Evolutionary conservation across 176 grass and related monocot genomes (phyloP).

Genomic region (Triticum monococcum): DNA sequence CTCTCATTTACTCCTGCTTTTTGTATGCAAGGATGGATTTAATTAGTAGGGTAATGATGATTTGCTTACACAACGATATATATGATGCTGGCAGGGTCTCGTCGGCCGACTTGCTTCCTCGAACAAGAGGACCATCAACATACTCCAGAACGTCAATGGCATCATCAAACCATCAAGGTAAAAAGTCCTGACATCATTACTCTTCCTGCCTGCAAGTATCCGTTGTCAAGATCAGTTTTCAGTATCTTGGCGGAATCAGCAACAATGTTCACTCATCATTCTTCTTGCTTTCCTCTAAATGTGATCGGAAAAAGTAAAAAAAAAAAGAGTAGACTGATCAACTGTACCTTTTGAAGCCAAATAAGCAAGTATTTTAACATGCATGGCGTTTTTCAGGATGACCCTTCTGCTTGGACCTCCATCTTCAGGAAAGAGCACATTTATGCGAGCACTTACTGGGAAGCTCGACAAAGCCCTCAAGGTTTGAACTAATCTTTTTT

Average conservation of each 20-base stretch:
- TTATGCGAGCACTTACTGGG: neutral
- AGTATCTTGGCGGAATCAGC: no score
- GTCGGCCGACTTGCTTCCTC: slow-evolving; percentile 54
- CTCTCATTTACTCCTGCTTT: neutral
- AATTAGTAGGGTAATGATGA: neutral
- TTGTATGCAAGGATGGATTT: neutral
- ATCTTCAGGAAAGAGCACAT: neutral
- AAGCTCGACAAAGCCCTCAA: slow-evolving; percentile 32
- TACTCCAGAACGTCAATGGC: slow-evolving; percentile 69
- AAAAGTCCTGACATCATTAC: neutral
- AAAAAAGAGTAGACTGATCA: no score
- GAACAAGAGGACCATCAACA: slow-evolving; percentile 64
- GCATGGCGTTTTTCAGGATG: slow-evolving; percentile 33
- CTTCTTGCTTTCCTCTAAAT: no score
- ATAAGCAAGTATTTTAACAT: no score
- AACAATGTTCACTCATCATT: no score
- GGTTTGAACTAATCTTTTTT: slow-evolving; percentile 34
- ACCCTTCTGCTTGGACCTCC: neutral
- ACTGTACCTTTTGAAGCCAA: no score
- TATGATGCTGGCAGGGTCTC: slow-evolving; percentile 39
- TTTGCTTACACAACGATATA: neutral
- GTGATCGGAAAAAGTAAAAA: no score
- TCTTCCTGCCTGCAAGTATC: no score
- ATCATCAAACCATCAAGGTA: slow-evolving; percentile 85
- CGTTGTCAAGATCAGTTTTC: no score